Evolutionary conservation across 108 stramenopile genomes (phyloP), one percentile per base, ranked within the genome.

Genomic region (Parietichytrium sp.): DNA sequence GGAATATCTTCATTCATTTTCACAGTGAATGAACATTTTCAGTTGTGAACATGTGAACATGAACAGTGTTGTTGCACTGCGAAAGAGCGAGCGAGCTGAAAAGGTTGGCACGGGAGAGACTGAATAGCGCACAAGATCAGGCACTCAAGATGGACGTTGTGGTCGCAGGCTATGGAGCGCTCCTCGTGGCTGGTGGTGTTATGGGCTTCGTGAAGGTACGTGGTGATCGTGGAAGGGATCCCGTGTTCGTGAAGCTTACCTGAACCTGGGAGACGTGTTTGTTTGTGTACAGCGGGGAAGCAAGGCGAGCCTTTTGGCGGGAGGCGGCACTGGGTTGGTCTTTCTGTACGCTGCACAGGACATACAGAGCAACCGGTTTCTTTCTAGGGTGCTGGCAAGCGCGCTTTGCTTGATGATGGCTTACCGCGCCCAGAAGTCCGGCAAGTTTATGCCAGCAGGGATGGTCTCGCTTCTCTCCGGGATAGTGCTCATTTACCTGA

Each of bases 171-270:
- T 72, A 72, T 25, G 61, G 61, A 36, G 61, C 20, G 38, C 33
- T 72, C 38, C 61, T 72, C 16, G 42, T 20, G 38, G 61, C 42
- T 6, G 61, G 61, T 8, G 61, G 61, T 15, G 42, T 38, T 27
- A 10, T 72, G 15, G 61, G 61, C 61, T 72, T 72, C 42, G 61
- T 25, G 33, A 36, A n/a, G n/a, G n/a, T n/a, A n/a, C n/a, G n/a
- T n/a, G n/a, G n/a, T n/a, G n/a, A n/a, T n/a, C n/a, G n/a, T n/a
- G n/a, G n/a, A n/a, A n/a, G n/a, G n/a, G n/a, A n/a, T n/a, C n/a
- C n/a, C n/a, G n/a, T n/a, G n/a, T n/a, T n/a, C n/a, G n/a, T n/a
- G n/a, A n/a, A n/a, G n/a, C n/a, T n/a, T n/a, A n/a, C n/a, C n/a
- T n/a, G n/a, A n/a, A n/a, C n/a, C n/a, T n/a, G n/a, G n/a, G n/a